These are phyloP conservation scores for Caryopteris hybrid DNA, from an alignment of 305 asterid genomes.

Conservation along the genomic window DNA sequence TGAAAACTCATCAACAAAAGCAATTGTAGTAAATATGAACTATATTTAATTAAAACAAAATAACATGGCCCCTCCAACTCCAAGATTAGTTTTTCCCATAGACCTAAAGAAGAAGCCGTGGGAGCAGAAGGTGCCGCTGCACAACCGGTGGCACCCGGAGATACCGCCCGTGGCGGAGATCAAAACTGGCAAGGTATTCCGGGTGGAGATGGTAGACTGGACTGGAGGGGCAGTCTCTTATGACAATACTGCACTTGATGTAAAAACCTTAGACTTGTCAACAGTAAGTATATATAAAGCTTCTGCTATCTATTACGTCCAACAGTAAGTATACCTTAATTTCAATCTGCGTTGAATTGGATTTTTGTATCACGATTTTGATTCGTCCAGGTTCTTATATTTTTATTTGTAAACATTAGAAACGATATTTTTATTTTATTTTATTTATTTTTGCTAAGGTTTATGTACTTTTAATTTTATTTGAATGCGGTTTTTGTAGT, in stretches of 20 bases:
- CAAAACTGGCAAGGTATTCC: conserved; percentile 59
- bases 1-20: not conserved
- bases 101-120: conserved; percentile 70
- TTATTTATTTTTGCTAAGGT: too few relatives aligned
- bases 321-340: too few relatives aligned
- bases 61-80: conserved; percentile 51
- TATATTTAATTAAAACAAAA: not conserved
- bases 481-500: too few relatives aligned
- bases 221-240: conserved; percentile 69
- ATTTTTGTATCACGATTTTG: too few relatives aligned
- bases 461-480: too few relatives aligned
- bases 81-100: conserved; percentile 51
- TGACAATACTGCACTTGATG: conserved; percentile 64
- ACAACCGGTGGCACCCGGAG: conserved; percentile 94
- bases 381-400: too few relatives aligned
- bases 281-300: conserved; percentile 50
- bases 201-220: conserved; percentile 91
- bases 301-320: too few relatives aligned
- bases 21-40: not conserved
- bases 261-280: conserved; percentile 66
- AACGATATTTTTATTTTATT: too few relatives aligned
- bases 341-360: too few relatives aligned
- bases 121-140: conserved; percentile 69
- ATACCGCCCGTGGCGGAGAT: conserved; percentile 72
- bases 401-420: too few relatives aligned